phyloP scores from a whole-genome alignment of 495 filamentous ascomycete species.

The Pyrenula aspistea region DNA sequence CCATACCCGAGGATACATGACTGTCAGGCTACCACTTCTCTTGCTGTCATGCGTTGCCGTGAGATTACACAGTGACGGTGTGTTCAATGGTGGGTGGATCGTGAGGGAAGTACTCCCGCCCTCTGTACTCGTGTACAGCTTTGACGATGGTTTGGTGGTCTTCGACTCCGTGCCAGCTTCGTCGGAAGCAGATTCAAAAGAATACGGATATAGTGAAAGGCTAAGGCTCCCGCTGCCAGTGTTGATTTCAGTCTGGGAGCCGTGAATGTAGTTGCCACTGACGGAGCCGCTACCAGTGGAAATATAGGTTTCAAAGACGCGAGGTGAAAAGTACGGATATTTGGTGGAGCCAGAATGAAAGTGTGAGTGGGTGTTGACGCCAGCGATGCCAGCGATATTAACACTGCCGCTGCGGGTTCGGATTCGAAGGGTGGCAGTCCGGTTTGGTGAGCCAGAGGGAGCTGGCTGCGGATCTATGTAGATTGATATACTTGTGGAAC shows the following conservation, averaged over 20 bases:
- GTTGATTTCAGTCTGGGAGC: slow-evolving; percentile 2
- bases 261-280: slow-evolving; percentile 5
- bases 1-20: slow-evolving; percentile 9
- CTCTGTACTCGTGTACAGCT: slow-evolving; percentile 1
- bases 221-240: slow-evolving; percentile 4
- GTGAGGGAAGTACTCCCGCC: neutral
- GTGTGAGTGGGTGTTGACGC: neutral
- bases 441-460: slow-evolving; percentile 6
- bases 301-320: slow-evolving; percentile 10
- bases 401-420: slow-evolving; percentile 6
- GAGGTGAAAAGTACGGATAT: slow-evolving; percentile 2
- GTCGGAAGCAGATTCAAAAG: neutral
- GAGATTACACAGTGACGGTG: neutral
- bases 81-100: neutral
- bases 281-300: slow-evolving; percentile 5
- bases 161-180: slow-evolving; percentile 1
- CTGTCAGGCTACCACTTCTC: slow-evolving; percentile 2
- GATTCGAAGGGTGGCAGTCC: slow-evolving; percentile 8
- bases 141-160: slow-evolving; percentile 1
- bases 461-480: slow-evolving; percentile 10
- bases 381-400: slow-evolving; percentile 1
- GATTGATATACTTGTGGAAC: slow-evolving; percentile 5
- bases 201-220: slow-evolving; percentile 1
- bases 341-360: neutral
- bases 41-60: slow-evolving; percentile 4